Evolutionary conservation across 2,329 filamentous ascomycete species (phyloP), one percentile per base, ranked within the genome.

Genomic region (Falciphora oryzae): DNA sequence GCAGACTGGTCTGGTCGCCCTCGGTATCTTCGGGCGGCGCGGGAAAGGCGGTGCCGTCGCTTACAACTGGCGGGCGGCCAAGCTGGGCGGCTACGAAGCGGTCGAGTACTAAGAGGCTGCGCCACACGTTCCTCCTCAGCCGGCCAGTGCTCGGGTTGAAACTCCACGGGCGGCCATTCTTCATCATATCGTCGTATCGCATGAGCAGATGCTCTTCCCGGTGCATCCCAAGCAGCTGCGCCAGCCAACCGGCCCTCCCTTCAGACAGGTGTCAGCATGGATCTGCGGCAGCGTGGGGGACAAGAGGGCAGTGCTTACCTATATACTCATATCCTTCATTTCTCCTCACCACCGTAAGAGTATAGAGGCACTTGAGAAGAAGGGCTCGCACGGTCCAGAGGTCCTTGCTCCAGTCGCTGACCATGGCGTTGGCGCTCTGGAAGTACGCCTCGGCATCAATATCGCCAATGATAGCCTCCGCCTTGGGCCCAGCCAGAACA

Each of bases 331-430:
- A 88, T 0, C 88, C 85, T 6, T 84, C 82, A 68, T 89, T 89
- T 22, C 85, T 78, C 72, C 84, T 87, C 0, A 85, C 86, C 18
- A 85, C 80, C 2, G 82, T 79, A 22, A 90, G 74, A 81, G 84
- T 85, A 69, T 89, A 90, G 2, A 89, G 73, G 0, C 86, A 80
- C 83, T 89, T 89, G 50, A 90, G 74, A 0, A 85, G 75, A 58
- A 89, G 75, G 2, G 85, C 85, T 70, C 89, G 86, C 60, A 90
- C 80, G 16, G 85, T 85, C 83, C 86, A 88, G 65, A 89, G 83
- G 64, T 87, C 83, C 29, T 63, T 58, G 29, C 28, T 44, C 53
- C 18, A 35, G 27, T 27, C 35, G 31, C 13, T 44, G 53, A 29
- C 18, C 32, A 38, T 28, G 29, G 22, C 35, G 22, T 53, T 50